These are phyloP conservation scores for Epichloe scottii DNA, from an alignment of 2,329 filamentous ascomycete genomes.

Conservation along the genomic window DNA sequence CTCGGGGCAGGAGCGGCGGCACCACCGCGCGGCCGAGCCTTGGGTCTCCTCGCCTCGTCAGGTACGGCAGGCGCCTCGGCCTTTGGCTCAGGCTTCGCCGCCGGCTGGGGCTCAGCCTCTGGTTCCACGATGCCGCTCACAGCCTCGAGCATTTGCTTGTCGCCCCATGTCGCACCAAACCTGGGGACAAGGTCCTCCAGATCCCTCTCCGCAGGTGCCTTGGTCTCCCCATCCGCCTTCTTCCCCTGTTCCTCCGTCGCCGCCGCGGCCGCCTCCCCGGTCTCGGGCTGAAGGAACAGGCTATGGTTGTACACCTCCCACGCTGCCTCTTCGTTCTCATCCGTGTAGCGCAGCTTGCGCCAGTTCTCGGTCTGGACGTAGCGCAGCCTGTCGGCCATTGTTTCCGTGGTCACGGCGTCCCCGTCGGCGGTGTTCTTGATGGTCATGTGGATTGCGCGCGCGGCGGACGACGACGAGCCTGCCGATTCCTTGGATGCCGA, in stretches of 20 bases:
- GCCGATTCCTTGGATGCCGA: slow-evolving; percentile 23
- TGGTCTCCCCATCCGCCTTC: slow-evolving; percentile 6
- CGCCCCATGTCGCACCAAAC: slow-evolving; percentile 30
- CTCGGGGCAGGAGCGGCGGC: slow-evolving; percentile 14
- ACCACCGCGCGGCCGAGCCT: slow-evolving; percentile 14
- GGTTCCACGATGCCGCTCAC: slow-evolving; percentile 31
- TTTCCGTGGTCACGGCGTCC: slow-evolving; percentile 52
- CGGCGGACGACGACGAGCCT: slow-evolving; percentile 31
- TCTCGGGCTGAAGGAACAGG: slow-evolving; percentile 33
- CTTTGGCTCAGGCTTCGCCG: slow-evolving; percentile 16
- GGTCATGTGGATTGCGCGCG: slow-evolving; percentile 74
- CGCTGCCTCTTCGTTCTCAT: slow-evolving; percentile 64
- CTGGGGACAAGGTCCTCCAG: slow-evolving; percentile 26
- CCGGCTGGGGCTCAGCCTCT: slow-evolving; percentile 12
- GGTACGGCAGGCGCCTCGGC: slow-evolving; percentile 11
- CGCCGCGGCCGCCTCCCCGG: slow-evolving; percentile 4
- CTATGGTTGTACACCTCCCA: slow-evolving; percentile 66
- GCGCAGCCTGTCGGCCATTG: slow-evolving; percentile 63
- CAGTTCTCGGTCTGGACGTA: slow-evolving; percentile 72
- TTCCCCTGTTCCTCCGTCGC: slow-evolving; percentile 3
- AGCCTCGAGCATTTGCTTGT: slow-evolving; percentile 31
- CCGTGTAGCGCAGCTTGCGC: slow-evolving; percentile 66
- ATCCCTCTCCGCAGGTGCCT: no score
- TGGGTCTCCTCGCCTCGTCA: slow-evolving; percentile 13
- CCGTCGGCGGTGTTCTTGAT: slow-evolving; percentile 65